These are phyloP conservation scores for Ophiostoma sp. DNA, from an alignment of 2,329 filamentous ascomycete genomes.

Conservation along the genomic window DNA sequence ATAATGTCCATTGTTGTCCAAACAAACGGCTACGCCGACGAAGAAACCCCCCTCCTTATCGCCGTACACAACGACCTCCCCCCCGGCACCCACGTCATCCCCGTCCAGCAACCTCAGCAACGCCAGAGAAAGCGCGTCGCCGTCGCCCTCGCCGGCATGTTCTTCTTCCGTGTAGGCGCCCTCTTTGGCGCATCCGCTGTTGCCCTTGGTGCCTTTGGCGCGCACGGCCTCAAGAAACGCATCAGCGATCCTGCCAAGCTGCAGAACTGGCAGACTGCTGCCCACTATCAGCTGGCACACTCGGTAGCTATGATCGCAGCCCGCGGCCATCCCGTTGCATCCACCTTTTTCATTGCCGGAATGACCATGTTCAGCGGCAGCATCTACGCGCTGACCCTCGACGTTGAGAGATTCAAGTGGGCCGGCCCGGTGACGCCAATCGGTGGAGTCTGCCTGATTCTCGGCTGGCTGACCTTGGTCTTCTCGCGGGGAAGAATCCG, in stretches of 20 bases:
- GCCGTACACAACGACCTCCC: constrained; percentile 19
- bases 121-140: constrained; percentile 11
- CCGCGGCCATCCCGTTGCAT: constrained; percentile 53
- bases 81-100: constrained; percentile 1
- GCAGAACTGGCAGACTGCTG: constrained; percentile 59
- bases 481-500: constrained; percentile 26
- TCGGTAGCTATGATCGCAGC: constrained; percentile 55
- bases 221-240: constrained; percentile 59
- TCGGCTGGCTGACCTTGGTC: constrained; percentile 51
- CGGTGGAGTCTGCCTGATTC: constrained; percentile 59
- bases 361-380: constrained; percentile 64
- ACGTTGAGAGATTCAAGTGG: constrained; percentile 54
- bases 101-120: neutral
- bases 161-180: constrained; percentile 58
- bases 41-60: constrained; percentile 26
- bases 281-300: constrained; percentile 65
- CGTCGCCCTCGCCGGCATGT: constrained; percentile 22
- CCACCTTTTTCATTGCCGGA: constrained; percentile 55
- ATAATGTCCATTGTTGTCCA: constrained; percentile 24
- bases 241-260: constrained; percentile 55
- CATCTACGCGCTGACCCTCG: constrained; percentile 59
- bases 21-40: constrained; percentile 21
- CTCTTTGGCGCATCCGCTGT: constrained; percentile 59
- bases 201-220: constrained; percentile 60
- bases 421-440: constrained; percentile 62